Evolutionary conservation across 2,329 filamentous ascomycete species (phyloP).

Genomic region (Colletotrichum sp.): DNA sequence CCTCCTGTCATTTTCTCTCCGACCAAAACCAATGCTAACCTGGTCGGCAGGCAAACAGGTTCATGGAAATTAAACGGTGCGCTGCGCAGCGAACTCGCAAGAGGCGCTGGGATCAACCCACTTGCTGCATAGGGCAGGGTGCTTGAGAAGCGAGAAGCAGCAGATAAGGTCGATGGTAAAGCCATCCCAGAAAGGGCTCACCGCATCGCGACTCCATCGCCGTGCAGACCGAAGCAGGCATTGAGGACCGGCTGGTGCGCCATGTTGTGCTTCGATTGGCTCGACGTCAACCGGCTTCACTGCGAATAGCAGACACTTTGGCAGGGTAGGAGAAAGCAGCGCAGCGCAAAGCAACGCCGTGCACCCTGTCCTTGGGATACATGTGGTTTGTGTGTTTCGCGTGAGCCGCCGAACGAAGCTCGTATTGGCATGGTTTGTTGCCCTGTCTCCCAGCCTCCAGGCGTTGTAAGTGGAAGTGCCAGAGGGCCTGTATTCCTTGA

Average conservation of each 20-base stretch:
- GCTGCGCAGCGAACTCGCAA: background rate
- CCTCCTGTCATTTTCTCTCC: background rate
- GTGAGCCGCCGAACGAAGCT: background rate
- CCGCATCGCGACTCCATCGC: constrained; percentile 19
- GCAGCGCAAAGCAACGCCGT: background rate
- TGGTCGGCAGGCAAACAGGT: background rate
- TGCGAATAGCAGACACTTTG: background rate
- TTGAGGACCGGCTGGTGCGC: background rate
- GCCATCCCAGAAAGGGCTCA: background rate
- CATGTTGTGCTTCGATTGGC: constrained; percentile 16
- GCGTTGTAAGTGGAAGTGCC: background rate
- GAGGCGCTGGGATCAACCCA: background rate
- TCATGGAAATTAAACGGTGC: background rate
- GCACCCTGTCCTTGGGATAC: background rate
- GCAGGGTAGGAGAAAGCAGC: background rate
- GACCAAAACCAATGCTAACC: background rate
- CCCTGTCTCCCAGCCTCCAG: background rate
- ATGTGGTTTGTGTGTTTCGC: constrained; percentile 1
- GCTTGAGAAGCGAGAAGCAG: background rate
- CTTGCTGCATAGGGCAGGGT: background rate
- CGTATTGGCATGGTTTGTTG: background rate
- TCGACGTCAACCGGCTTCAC: background rate
- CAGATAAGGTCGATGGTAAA: background rate
- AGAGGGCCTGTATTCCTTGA: background rate
- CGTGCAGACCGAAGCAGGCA: constrained; percentile 17